A percentile compares a stretch with the other conserved stretches of the same genome.
These are phyloP conservation scores for Endotrypanum monterogeii DNA, from an alignment of 208 protist species.

Conservation along the genomic window DNA sequence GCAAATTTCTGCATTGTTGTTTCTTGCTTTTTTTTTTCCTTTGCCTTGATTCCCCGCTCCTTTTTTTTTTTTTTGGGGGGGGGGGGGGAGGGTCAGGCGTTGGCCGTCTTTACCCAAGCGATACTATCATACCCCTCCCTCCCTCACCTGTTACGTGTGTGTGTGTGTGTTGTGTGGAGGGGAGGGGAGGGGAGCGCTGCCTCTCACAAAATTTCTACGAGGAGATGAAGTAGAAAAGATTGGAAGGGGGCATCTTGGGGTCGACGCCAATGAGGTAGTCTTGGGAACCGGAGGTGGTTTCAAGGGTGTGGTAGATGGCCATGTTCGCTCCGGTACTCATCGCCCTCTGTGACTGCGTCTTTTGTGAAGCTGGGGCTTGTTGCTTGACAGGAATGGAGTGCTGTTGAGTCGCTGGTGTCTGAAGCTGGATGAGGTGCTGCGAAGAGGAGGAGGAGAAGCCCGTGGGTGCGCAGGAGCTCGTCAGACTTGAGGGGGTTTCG, in stretches of 20 bases:
- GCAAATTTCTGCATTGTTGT: no score
- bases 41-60: no score
- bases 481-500: constrained; percentile 15
- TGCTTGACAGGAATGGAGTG: neutral
- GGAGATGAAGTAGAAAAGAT: constrained; percentile 24
- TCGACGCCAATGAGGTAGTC: constrained; percentile 22
- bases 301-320: constrained; percentile 8
- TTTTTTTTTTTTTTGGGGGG: neutral
- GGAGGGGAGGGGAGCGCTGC: no score
- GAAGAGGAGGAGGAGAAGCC: constrained; percentile 8
- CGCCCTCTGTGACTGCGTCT: constrained; percentile 14
- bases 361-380: constrained; percentile 7
- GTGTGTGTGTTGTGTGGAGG: no score
- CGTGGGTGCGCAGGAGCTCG: constrained; percentile 15
- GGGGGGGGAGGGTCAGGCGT: no score
- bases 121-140: no score
- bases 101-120: no score
- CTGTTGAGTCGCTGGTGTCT: constrained; percentile 1
- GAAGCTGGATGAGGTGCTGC: constrained; percentile 5
- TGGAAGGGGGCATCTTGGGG: constrained; percentile 15
- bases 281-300: constrained; percentile 3
- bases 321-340: constrained; percentile 1
- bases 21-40: no score
- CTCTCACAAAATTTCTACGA: neutral
- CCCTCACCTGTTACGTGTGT: neutral